These are phyloP conservation scores for Athelia psychrophila DNA, from an alignment of 1,284 basidiomycete species.

Conservation along the genomic window DNA sequence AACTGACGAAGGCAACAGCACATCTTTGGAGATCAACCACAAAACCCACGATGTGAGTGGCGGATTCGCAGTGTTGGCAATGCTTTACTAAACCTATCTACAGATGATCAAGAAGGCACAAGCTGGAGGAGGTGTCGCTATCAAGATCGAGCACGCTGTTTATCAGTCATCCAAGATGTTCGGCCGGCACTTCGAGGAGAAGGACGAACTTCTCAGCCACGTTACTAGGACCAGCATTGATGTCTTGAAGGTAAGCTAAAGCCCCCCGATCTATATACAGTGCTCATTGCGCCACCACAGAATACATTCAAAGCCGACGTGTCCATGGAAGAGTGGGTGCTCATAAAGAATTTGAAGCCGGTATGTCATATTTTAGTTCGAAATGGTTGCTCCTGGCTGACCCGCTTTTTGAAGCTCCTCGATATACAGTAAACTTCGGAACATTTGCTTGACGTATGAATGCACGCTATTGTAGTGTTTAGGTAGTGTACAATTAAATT, in stretches of 20 bases:
- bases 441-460: no score
- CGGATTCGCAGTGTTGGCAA: neutral
- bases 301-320: constrained; percentile 89
- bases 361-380: constrained; percentile 39
- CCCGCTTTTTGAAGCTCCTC: constrained; percentile 36
- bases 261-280: constrained; percentile 5
- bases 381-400: neutral
- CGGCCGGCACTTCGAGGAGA: constrained; percentile 93
- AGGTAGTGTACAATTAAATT: no score
- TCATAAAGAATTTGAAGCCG: constrained; percentile 91
- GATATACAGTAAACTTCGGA: constrained; percentile 47
- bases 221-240: constrained; percentile 94
- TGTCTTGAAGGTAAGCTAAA: constrained; percentile 73
- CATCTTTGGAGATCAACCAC: constrained; percentile 95
- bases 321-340: constrained; percentile 88
- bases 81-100: constrained; percentile 13
- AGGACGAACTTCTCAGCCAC: constrained; percentile 90
- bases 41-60: constrained; percentile 67
- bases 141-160: constrained; percentile 97
- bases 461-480: neutral
- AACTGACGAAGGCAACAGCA: constrained; percentile 49
- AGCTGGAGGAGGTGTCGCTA: constrained; percentile 93
- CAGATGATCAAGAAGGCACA: constrained; percentile 91
- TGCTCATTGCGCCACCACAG: constrained; percentile 33
- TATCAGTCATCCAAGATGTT: constrained; percentile 96